Evolutionary conservation across 2,329 filamentous ascomycete species (phyloP), one percentile per base, ranked within the genome.

Genomic region (Colletotrichum aenigma): DNA sequence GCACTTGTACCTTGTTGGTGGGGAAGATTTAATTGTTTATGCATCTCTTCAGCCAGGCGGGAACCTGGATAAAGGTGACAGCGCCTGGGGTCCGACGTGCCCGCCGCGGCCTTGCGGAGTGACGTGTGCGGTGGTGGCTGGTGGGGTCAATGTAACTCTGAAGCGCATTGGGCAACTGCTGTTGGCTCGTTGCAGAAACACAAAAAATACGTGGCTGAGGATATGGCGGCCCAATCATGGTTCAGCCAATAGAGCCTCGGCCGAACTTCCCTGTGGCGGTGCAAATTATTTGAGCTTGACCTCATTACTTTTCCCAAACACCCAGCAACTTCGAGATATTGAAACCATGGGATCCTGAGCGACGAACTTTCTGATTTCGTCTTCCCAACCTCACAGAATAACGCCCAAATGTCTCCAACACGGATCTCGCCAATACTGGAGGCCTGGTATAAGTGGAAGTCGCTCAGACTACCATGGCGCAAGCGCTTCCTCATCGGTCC

Each of bases 391-490:
- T 30, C 69, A 5, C 58, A 56, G 10, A n/a, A 34, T 28, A 66
- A 32, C 12, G 66, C 15, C 26, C 15, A 60, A 24, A 76, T 76
- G 74, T 66, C 66, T 66, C 30, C 71, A n/a, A 76, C 66, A 62
- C 65, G 74, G 38, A 76, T 78, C 58, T 78, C 77, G 56, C 68
- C 72, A 26, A 60, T 78, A 55, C 26, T 75, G 32, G 71, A 78
- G 76, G 84, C 85, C 74, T 93, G 91, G 91, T 89, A 88, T 79
- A 87, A 85, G 79, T 93, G 92, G 92, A 93, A 93, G 81, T 83
- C 89, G 30, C 85, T 93, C 66, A 89, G 88, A 61, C 84, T 93
- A 5, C 92, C 92, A 77, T 93, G 92, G 91, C 90, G 92, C 70
- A 92, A 90, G 77, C 87, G 88, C 67, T 91, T 93, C 80, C 88